Evolutionary conservation across 176 grass and related monocot species (phyloP), one percentile per base, ranked within the genome.

Genomic region (Carex scoparia): DNA sequence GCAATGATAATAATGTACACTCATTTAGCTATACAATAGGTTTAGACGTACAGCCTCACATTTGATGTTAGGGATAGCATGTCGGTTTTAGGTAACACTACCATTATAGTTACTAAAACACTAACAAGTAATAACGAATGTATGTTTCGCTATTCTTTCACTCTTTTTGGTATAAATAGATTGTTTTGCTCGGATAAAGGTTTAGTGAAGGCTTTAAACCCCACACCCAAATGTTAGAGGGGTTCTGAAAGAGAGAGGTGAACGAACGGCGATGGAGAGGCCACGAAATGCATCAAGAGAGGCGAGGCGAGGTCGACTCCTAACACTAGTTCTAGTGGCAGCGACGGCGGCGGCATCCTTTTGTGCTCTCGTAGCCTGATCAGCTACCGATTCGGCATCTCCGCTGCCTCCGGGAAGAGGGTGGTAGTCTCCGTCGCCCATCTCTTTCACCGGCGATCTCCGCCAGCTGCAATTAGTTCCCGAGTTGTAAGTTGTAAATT

Each of bases 271-370:
- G 44, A 90, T 90, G 80, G 89, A 90, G 72, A 90, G 81, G 82
- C 89, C 89, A 13, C 89, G 80, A 79, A 90, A 90, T 31, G 69
- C 89, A 61, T 90, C 89, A 60, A 90, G 89, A 65, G 89, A 90
- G 7, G 64, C 70, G 32, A 90, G 72, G 4, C 89, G 85, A 48
- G 64, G 54, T 60, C 44, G 55, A n/a, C 74, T 54, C 19, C 23
- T 27, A 64, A 31, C 28, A 65, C 51, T 28, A 37, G 28, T n/a
- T 35, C 16, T 60, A n/a, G n/a, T 88, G 5, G 32, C 7, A 18
- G 59, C 35, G 65, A 32, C 15, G n/a, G 59, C 37, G 65, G 65
- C 15, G n/a, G n/a, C 53, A 68, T 66, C 58, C 33, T 74, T 81
- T 13, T 33, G 63, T 64, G 42, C 16, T 54, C 15, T 27, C 67